Percentiles rank a stretch among this genome's conserved stretches.
Conservation (phyloP, 768 basidiomycete genomes). For the Phylloporus sp. region DNA sequence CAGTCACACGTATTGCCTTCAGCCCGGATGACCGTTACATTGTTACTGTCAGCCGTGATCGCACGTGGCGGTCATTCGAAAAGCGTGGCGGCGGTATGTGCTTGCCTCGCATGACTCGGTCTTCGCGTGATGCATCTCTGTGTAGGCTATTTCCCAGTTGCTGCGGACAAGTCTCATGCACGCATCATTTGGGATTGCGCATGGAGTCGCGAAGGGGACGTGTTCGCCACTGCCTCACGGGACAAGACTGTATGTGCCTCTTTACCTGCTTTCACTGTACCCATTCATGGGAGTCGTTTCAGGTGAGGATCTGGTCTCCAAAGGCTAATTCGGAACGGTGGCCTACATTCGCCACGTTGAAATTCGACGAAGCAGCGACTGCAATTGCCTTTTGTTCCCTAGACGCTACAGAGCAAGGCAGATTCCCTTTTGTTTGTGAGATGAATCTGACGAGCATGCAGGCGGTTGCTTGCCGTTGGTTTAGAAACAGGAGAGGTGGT, state of each 20-base stretch:
- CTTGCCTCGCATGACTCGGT: background rate
- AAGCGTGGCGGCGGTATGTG: slow-evolving; percentile 40
- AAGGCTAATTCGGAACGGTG: slow-evolving; percentile 42
- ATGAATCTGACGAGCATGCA: slow-evolving; percentile 14
- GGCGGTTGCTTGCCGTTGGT: slow-evolving; percentile 73
- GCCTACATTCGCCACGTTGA: slow-evolving; percentile 57
- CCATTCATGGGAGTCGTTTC: background rate
- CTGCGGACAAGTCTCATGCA: slow-evolving; percentile 78
- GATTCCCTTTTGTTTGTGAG: slow-evolving; percentile 6
- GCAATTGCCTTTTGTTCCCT: slow-evolving; percentile 64
- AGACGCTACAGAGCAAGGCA: slow-evolving; percentile 38
- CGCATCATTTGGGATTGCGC: slow-evolving; percentile 96
- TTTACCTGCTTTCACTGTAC: background rate
- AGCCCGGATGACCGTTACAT: slow-evolving; percentile 78
- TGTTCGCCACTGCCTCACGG: slow-evolving; percentile 91
- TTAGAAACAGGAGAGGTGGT: slow-evolving; percentile 77
- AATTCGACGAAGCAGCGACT: slow-evolving; percentile 73
- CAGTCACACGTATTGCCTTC: slow-evolving; percentile 88
- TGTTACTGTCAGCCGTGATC: slow-evolving; percentile 85
- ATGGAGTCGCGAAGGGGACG: slow-evolving; percentile 72
- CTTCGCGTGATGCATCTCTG: background rate
- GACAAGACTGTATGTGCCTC: slow-evolving; percentile 76
- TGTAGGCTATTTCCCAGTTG: slow-evolving; percentile 58
- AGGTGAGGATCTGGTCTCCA: slow-evolving; percentile 84
- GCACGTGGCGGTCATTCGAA: slow-evolving; percentile 85